Conservation (phyloP, 2,329 filamentous ascomycete species). For the Nemania sp. region DNA sequence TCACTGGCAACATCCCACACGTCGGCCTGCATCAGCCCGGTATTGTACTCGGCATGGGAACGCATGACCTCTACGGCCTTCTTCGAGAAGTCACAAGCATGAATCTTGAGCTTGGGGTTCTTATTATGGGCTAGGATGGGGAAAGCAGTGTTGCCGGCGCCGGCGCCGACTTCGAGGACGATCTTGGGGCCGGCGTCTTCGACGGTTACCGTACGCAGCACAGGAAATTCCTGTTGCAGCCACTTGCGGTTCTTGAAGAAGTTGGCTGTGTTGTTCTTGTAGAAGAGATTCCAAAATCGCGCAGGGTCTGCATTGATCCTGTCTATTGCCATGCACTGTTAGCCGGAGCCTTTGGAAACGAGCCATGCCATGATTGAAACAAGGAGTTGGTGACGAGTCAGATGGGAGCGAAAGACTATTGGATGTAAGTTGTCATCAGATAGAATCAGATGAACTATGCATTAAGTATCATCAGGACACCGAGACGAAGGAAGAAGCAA, state of each 20-base stretch:
- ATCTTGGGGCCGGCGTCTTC: constrained; percentile 70
- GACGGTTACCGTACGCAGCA: constrained; percentile 76
- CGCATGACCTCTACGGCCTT: constrained; percentile 94
- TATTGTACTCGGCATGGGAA: constrained; percentile 74
- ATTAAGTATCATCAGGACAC: constrained; percentile 60
- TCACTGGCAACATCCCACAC: constrained; percentile 88
- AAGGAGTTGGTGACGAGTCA: constrained; percentile 49
- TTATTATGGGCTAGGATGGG: constrained; percentile 83
- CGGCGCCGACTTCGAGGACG: constrained; percentile 89
- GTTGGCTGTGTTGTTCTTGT: constrained; percentile 95
- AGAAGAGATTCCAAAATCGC: constrained; percentile 98
- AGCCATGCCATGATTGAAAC: not conserved
- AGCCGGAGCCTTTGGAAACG: constrained; percentile 3
- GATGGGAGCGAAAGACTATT: constrained; percentile 76
- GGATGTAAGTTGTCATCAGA: constrained; percentile 64
- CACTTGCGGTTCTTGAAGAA: constrained; percentile 99
- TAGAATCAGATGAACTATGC: constrained; percentile 74
- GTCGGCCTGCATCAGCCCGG: constrained; percentile 77
- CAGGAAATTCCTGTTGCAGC: constrained; percentile 93
- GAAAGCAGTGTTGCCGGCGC: constrained; percentile 95
- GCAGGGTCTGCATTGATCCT: constrained; percentile 90
- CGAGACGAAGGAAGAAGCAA: constrained; percentile 18
- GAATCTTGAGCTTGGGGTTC: constrained; percentile 80
- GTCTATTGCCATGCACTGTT: constrained; percentile 47
- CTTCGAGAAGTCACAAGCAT: constrained; percentile 96